Evolutionary conservation across 257 asterid genomes (phyloP).

Genomic region (Fraxinus americana): DNA sequence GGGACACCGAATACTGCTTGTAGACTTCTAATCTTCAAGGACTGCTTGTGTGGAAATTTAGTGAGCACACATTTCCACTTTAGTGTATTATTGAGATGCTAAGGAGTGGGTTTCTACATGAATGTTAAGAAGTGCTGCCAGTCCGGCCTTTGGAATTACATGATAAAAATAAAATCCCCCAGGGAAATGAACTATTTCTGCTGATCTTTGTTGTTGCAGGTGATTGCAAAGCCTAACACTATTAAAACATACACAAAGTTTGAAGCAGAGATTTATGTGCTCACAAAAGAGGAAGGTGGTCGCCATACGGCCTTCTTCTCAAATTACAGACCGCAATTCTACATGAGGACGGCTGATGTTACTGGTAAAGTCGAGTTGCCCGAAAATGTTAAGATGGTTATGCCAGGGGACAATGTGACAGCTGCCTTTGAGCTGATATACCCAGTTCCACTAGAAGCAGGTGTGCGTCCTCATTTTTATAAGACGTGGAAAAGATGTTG

Average conservation of each 20-base stretch:
- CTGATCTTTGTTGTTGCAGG: conserved; percentile 44
- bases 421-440: conserved; percentile 86
- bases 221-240: conserved; percentile 85
- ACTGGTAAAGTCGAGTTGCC: conserved; percentile 98
- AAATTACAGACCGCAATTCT: conserved; percentile 93
- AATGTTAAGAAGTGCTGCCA: not conserved
- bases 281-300: conserved; percentile 99
- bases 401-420: conserved; percentile 99
- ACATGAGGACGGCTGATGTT: conserved; percentile 98
- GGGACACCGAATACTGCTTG: not conserved
- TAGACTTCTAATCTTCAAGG: not conserved
- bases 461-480: conserved; percentile 31
- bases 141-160: not conserved
- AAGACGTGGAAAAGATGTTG: not conserved
- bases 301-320: conserved; percentile 99
- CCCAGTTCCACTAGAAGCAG: conserved; percentile 93
- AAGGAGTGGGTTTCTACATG: not conserved
- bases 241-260: conserved; percentile 86
- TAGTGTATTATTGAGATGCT: not conserved
- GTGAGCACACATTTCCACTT: not conserved
- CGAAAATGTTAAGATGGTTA: conserved; percentile 97
- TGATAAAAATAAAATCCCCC: not conserved
- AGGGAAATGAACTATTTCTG: not conserved
- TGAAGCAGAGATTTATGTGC: conserved; percentile 97
- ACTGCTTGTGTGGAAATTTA: not conserved